Percentiles rank a stretch among this genome's conserved stretches.
Evolutionary conservation across 2,329 filamentous ascomycete species (phyloP).

Genomic region (Colletotrichum godetiae): DNA sequence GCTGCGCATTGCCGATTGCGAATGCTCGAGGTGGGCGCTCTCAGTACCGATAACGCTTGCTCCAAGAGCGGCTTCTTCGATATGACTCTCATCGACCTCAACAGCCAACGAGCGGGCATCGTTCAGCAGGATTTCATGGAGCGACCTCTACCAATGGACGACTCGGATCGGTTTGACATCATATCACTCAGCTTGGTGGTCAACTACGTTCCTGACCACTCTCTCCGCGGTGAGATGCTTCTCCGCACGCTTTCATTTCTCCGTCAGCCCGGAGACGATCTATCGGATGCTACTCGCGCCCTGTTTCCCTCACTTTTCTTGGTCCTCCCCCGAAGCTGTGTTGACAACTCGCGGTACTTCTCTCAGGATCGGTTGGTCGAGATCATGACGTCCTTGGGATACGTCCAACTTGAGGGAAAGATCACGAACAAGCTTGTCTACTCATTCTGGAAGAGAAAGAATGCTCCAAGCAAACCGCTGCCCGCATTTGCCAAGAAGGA

Average conservation of each 20-base stretch:
- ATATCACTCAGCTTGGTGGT: slow-evolving; percentile 92
- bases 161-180: slow-evolving; percentile 81
- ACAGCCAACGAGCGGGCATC: slow-evolving; percentile 86
- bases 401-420: slow-evolving; percentile 73
- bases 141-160: slow-evolving; percentile 74
- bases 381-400: slow-evolving; percentile 85
- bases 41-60: slow-evolving; percentile 87
- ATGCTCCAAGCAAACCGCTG: slow-evolving; percentile 32
- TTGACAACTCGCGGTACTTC: slow-evolving; percentile 91
- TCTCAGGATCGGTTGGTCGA: slow-evolving; percentile 74
- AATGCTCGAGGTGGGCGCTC: slow-evolving; percentile 89
- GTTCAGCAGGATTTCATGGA: slow-evolving; percentile 94
- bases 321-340: slow-evolving; percentile 88
- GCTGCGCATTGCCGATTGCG: slow-evolving; percentile 52
- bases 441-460: slow-evolving; percentile 78
- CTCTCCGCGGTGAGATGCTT: slow-evolving; percentile 86
- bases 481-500: slow-evolving; percentile 76
- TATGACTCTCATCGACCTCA: slow-evolving; percentile 87
- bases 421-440: slow-evolving; percentile 87
- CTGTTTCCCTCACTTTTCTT: slow-evolving; percentile 82
- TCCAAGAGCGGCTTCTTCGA: slow-evolving; percentile 77
- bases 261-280: slow-evolving; percentile 45
- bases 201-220: slow-evolving; percentile 89
- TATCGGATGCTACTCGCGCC: slow-evolving; percentile 38
- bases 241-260: slow-evolving; percentile 79